phyloP scores from a whole-genome alignment of 495 filamentous ascomycete species.

The Thozetella sp. region DNA sequence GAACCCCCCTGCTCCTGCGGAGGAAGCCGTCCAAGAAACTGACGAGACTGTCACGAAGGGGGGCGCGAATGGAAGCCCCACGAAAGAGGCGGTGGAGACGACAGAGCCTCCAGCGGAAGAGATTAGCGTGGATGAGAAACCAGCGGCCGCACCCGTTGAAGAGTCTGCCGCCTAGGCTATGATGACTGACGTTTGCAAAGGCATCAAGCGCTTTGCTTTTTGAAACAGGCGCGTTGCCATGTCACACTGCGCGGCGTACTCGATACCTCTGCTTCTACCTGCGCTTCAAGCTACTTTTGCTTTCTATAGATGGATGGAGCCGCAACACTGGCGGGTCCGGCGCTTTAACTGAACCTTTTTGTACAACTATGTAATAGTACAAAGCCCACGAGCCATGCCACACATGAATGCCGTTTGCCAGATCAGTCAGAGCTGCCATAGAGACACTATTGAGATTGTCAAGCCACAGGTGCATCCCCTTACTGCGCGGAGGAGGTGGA shows the following conservation, averaged over 20 bases:
- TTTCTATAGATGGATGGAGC: not conserved
- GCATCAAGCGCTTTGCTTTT: not conserved
- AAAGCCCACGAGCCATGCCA: not conserved
- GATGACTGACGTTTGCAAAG: not conserved
- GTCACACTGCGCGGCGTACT: not conserved
- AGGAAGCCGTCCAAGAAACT: not conserved
- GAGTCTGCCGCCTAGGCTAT: not conserved
- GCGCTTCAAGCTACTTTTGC: not conserved
- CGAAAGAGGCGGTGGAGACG: not conserved
- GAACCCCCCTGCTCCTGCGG: not conserved
- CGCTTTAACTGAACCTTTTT: not conserved
- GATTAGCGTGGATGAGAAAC: not conserved
- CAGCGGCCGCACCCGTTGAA: not conserved
- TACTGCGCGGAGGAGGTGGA: too few relatives aligned
- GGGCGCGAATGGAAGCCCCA: not conserved
- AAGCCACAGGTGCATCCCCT: too few relatives aligned
- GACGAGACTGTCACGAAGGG: not conserved
- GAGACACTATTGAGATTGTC: not conserved
- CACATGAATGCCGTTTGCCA: not conserved
- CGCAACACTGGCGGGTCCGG: not conserved
- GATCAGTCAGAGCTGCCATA: not conserved
- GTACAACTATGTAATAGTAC: slow-evolving; percentile 4
- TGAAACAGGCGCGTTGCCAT: not conserved
- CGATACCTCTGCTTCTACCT: not conserved
- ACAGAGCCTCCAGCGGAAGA: not conserved